Base-by-base conservation (phyloP, 2,329 filamentous ascomycete species). In the Cytospora piceae region DNA sequence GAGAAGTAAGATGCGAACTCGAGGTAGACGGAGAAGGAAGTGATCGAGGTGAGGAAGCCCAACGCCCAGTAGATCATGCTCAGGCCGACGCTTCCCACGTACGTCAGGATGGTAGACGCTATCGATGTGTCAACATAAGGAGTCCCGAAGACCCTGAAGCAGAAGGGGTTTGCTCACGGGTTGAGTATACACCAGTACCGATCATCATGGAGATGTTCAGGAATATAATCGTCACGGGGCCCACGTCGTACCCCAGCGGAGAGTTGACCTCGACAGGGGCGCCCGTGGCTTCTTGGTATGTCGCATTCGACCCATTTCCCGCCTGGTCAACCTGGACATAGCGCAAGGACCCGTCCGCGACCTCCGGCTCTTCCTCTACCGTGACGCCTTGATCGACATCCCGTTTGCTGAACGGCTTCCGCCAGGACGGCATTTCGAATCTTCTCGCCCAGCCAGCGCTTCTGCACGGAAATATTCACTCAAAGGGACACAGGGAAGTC, bases 1-100 rank as follows among this genome's bases (percentile, higher is more conserved):
- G 88, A 87, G 66, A 90, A 91, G 68, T 87, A 90, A 0, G 85
- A 81, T 12, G 87, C 83, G 17, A 85, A 83, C 71, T 91, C 88
- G 11, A 90, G 82, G 64, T 90, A 90, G 0, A 88, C 82, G 0
- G 80, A 77, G 3, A 89, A 80, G 1, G 82, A 83, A 2, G 84
- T 80, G 0, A 80, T 73, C 15, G 52, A 37, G 46, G 56, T 54
- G 39, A 63, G 17, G 64, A 85, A 85, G 3, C 88, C 88, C 15
- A 90, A 79, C 1, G 83, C 74, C 88, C 88, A 90, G 75, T 86
- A 90, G 17, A 91, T 80, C 64, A 91, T 75, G 39, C 82, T 79
- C 1, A 90, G 74, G 0, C 88, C 88, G 11, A 90, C 79, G 0
- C 87, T 90, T 1, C 88, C 88, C 0, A 86, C 85, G 0, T 82